phyloP scores from a whole-genome alignment of 1,284 basidiomycete genomes.

The Microbotryum lychnidis-dioicae region DNA sequence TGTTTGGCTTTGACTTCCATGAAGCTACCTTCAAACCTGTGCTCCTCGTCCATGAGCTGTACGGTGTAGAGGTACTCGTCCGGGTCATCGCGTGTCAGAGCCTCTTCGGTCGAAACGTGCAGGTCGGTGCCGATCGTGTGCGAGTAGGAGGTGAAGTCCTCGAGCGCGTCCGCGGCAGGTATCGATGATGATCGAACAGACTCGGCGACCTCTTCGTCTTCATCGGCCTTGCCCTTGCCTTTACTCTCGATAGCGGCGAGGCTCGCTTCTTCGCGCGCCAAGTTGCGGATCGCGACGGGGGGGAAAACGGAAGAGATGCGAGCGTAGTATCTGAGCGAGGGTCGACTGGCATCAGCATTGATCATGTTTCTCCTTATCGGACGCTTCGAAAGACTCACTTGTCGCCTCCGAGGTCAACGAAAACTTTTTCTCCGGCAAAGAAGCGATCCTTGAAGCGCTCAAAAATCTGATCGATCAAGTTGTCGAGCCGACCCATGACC shows the following conservation, averaged over 20 bases:
- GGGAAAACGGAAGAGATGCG: constrained; percentile 64
- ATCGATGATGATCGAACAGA: constrained; percentile 42
- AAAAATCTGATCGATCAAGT: constrained; percentile 84
- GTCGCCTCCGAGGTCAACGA: constrained; percentile 38
- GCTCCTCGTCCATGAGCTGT: constrained; percentile 53
- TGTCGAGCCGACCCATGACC: constrained; percentile 89
- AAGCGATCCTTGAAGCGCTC: constrained; percentile 94
- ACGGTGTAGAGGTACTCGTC: constrained; percentile 74
- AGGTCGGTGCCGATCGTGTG: constrained; percentile 75
- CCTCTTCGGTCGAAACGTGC: constrained; percentile 55
- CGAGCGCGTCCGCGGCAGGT: neutral
- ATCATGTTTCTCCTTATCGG: constrained; percentile 12
- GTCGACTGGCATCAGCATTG: constrained; percentile 24
- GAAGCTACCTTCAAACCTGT: constrained; percentile 51
- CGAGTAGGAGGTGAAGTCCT: constrained; percentile 31
- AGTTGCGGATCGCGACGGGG: constrained; percentile 49
- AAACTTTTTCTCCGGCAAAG: constrained; percentile 64
- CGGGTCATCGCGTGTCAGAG: constrained; percentile 66
- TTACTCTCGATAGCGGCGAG: neutral
- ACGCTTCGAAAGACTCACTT: constrained; percentile 27
- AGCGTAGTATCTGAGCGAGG: constrained; percentile 58
- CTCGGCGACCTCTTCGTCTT: neutral
- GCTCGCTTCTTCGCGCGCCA: constrained; percentile 4
- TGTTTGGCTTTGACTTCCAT: constrained; percentile 70
- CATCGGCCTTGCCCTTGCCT: neutral